A percentile compares a stretch with the other conserved stretches of the same genome.
Evolutionary conservation across 352 stramenopile species (phyloP).

Genomic region (Phytopythium aichiense): DNA sequence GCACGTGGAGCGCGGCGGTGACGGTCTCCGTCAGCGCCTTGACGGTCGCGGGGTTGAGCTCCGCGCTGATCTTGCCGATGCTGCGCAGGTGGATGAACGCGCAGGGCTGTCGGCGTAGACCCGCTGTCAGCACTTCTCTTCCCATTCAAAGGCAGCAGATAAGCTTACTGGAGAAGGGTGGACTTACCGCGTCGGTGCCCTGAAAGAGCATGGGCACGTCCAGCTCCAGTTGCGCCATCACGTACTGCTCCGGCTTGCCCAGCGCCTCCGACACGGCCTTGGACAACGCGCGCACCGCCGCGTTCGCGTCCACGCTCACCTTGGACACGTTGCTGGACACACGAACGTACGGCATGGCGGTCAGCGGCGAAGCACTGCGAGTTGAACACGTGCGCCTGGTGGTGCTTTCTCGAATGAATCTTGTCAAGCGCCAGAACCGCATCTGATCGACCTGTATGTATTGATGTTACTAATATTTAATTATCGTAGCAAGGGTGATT

Average conservation of each 20-base stretch:
- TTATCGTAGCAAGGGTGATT: neutral
- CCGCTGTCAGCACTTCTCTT: neutral
- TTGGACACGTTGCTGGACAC: constrained; percentile 36
- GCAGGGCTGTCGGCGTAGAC: constrained; percentile 18
- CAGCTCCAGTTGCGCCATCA: constrained; percentile 36
- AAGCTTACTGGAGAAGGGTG: neutral
- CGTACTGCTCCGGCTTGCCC: constrained; percentile 23
- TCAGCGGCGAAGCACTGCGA: neutral
- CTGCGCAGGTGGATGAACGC: constrained; percentile 33
- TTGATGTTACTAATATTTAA: neutral
- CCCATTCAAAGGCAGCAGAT: neutral
- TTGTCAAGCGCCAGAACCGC: neutral
- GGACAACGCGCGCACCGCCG: constrained; percentile 25
- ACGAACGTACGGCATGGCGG: constrained; percentile 30
- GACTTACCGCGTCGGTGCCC: constrained; percentile 18
- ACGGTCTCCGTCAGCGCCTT: constrained; percentile 20
- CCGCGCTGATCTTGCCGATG: constrained; percentile 28
- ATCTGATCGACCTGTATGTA: neutral
- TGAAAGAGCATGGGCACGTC: constrained; percentile 27
- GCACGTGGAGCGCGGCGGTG: constrained; percentile 17
- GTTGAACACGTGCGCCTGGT: neutral
- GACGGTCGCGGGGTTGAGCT: constrained; percentile 28
- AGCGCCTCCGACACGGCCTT: constrained; percentile 31
- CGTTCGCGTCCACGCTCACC: constrained; percentile 21
- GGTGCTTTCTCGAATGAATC: neutral